Conservation (phyloP, 495 filamentous ascomycete genomes). For the Podospora comata region DNA sequence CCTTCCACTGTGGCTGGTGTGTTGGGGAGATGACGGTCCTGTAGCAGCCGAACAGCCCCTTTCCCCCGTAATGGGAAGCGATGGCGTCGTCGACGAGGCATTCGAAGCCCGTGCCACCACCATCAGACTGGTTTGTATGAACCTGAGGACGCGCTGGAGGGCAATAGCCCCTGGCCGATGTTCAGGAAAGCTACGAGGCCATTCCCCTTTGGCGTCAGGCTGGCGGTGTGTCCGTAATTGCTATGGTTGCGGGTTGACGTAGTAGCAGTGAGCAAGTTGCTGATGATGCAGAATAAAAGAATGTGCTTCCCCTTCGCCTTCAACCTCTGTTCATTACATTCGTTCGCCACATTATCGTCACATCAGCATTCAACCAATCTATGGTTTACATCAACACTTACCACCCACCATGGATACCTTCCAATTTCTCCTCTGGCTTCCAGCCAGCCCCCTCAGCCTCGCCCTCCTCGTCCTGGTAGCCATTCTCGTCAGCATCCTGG, state of each 20-base stretch:
- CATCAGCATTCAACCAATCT: neutral
- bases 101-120: neutral
- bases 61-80: neutral
- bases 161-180: neutral
- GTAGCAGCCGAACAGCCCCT: neutral
- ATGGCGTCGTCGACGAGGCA: neutral
- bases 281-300: neutral
- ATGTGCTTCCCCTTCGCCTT: neutral
- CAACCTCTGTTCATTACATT: neutral
- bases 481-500: neutral
- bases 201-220: neutral
- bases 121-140: neutral
- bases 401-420: neutral
- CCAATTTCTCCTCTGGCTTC: neutral
- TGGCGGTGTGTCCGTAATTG: neutral
- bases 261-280: neutral
- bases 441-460: neutral
- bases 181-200: neutral
- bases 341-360: neutral
- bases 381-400: neutral
- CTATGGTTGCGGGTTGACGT: neutral
- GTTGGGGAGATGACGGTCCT: neutral
- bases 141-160: neutral
- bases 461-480: neutral
- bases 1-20: neutral